Percentiles rank a stretch among this genome's conserved stretches.
Conservation (phyloP, 768 basidiomycete species). For the Pleurotus salmoneostramineus region DNA sequence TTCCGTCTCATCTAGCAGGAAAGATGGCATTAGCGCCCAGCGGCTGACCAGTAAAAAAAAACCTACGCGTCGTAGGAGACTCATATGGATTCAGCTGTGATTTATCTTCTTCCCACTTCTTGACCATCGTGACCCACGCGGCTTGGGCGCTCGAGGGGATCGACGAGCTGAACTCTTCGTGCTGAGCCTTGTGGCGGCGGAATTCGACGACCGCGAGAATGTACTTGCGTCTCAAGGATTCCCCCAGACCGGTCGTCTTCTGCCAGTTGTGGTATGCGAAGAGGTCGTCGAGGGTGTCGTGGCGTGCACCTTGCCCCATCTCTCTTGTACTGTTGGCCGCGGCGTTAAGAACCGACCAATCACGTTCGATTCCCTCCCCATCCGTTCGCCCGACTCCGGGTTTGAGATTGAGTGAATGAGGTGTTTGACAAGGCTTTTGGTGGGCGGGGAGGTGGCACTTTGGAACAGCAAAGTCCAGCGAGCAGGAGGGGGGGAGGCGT, state of each 20-base stretch:
- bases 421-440: constrained; percentile 16
- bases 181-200: not conserved
- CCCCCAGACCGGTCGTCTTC: constrained; percentile 12
- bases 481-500: not conserved
- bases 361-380: constrained; percentile 24
- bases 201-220: not conserved
- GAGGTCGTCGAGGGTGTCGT: constrained; percentile 23
- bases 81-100: not conserved
- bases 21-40: not conserved
- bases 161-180: not conserved
- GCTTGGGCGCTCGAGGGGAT: not conserved
- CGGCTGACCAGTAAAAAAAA: not conserved
- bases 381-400: constrained; percentile 18
- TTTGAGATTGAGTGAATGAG: constrained; percentile 18
- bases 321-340: constrained; percentile 19
- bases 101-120: not conserved
- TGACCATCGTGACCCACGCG: not conserved
- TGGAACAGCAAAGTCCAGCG: constrained; percentile 16
- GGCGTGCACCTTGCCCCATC: constrained; percentile 20
- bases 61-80: not conserved
- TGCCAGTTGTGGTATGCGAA: constrained; percentile 20
- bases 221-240: not conserved
- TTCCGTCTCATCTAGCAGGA: too few species aligned
- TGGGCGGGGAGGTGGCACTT: constrained; percentile 31
- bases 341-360: constrained; percentile 21